Conservation (phyloP, 345 rosid genomes). For the Cardamine resedifolia region DNA sequence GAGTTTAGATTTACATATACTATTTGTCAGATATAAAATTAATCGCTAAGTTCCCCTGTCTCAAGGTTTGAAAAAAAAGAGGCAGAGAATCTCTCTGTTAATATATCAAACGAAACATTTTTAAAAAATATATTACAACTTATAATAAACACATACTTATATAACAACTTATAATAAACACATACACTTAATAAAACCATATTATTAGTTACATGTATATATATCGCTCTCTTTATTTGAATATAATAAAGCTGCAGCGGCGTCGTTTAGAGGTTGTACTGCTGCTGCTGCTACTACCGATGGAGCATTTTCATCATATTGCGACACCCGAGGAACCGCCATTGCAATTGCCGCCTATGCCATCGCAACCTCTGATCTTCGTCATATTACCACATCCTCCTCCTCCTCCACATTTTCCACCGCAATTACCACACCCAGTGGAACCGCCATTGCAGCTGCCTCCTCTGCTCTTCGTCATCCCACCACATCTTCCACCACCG, state of each 20-base stretch:
- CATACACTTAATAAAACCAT: not conserved
- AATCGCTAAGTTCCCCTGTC: too few relatives aligned
- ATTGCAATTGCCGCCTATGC: not conserved
- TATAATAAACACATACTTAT: too few relatives aligned
- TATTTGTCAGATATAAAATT: too few relatives aligned
- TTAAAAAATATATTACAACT: too few relatives aligned
- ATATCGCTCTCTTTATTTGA: not conserved
- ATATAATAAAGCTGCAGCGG: constrained; percentile 18
- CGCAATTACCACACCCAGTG: constrained; percentile 35
- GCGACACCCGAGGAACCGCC: not conserved
- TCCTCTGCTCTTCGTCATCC: constrained; percentile 27
- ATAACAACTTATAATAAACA: not conserved
- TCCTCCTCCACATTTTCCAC: constrained; percentile 13
- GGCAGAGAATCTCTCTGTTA: too few relatives aligned
- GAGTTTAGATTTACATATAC: not conserved
- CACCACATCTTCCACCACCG: constrained; percentile 32
- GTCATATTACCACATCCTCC: constrained; percentile 29
- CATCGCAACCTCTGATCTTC: not conserved
- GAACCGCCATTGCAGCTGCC: constrained; percentile 35
- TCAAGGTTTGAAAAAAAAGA: too few relatives aligned
- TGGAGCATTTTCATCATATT: constrained; percentile 18
- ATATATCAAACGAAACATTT: too few relatives aligned
- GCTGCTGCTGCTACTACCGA: not conserved
- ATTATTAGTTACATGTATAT: not conserved
- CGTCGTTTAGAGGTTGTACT: not conserved